Evolutionary conservation across 495 filamentous ascomycete genomes (phyloP).

Genomic region (Mycothermus thermophilus): DNA sequence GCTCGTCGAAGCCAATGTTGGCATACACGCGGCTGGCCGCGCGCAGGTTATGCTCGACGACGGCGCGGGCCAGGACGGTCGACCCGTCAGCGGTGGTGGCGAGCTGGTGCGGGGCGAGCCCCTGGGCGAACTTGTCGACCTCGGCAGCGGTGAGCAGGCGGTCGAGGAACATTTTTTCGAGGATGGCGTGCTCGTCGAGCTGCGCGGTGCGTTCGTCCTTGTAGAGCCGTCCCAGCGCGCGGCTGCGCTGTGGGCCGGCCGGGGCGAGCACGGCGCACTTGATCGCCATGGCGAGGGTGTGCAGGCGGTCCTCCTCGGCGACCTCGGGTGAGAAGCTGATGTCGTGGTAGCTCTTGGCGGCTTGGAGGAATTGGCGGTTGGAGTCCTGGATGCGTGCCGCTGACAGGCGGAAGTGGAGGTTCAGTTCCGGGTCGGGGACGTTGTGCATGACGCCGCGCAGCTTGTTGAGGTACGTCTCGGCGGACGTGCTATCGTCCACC

Average conservation of each 20-base stretch:
- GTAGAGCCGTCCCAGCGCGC: conserved; percentile 68
- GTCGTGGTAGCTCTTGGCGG: conserved; percentile 71
- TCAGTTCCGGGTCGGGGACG: conserved; percentile 52
- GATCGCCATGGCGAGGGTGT: conserved; percentile 76
- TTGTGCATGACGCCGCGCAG: conserved; percentile 82
- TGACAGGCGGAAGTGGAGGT: conserved; percentile 74
- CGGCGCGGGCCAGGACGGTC: conserved; percentile 87
- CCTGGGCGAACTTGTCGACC: conserved; percentile 70
- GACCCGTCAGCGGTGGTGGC: conserved; percentile 77
- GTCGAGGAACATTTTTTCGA: conserved; percentile 97
- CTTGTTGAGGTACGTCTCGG: conserved; percentile 79
- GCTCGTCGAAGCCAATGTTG: conserved; percentile 70
- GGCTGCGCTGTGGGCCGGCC: conserved; percentile 72
- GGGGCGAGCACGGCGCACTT: conserved; percentile 89
- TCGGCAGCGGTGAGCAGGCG: conserved; percentile 66
- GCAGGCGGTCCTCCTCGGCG: conserved; percentile 68
- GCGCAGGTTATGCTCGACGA: conserved; percentile 90
- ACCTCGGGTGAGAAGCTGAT: conserved; percentile 62
- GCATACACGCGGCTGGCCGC: conserved; percentile 73
- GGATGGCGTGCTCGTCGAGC: conserved; percentile 68
- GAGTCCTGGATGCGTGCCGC: conserved; percentile 89
- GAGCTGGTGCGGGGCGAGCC: conserved; percentile 74
- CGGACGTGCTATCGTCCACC: conserved; percentile 76
- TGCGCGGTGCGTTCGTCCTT: conserved; percentile 77
- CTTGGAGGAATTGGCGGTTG: conserved; percentile 80